Conservation (phyloP, 805 yeast species). For the Ogataea nakhonphanomensis region DNA sequence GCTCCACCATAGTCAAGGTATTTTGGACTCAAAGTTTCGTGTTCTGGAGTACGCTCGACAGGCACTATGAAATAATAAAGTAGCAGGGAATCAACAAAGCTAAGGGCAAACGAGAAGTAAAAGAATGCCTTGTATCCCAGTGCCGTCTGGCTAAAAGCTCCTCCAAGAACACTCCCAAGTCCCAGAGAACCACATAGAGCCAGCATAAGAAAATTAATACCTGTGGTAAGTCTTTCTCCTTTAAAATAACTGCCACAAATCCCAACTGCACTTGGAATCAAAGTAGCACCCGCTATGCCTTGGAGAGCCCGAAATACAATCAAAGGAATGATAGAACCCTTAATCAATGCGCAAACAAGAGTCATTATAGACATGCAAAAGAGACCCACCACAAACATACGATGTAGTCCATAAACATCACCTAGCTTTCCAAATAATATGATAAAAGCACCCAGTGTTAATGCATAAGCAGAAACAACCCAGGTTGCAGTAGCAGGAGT, state of each 20-base stretch:
- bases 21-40: conserved; percentile 18
- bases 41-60: conserved; percentile 25
- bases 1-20: conserved; percentile 32
- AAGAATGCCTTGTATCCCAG: too few species aligned
- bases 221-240: conserved; percentile 28
- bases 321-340: conserved; percentile 30
- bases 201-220: conserved; percentile 19
- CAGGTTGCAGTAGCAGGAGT: conserved; percentile 36
- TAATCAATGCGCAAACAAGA: conserved; percentile 36
- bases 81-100: conserved; percentile 17
- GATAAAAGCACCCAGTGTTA: conserved; percentile 43
- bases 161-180: conserved; percentile 41
- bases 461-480: conserved; percentile 41
- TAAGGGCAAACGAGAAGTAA: conserved; percentile 36
- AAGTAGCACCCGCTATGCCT: conserved; percentile 41
- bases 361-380: conserved; percentile 21
- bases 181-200: conserved; percentile 21
- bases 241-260: conserved; percentile 28
- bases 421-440: conserved; percentile 39
- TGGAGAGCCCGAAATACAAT: conserved; percentile 43
- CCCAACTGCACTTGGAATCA: conserved; percentile 33
- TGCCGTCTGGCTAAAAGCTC: conserved; percentile 47
- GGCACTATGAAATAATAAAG: conserved; percentile 28
- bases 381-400: conserved; percentile 24
- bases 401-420: conserved; percentile 40